These are phyloP conservation scores for Chondrus crispus DNA, from an alignment of 23 red algal species.

Conservation along the genomic window DNA sequence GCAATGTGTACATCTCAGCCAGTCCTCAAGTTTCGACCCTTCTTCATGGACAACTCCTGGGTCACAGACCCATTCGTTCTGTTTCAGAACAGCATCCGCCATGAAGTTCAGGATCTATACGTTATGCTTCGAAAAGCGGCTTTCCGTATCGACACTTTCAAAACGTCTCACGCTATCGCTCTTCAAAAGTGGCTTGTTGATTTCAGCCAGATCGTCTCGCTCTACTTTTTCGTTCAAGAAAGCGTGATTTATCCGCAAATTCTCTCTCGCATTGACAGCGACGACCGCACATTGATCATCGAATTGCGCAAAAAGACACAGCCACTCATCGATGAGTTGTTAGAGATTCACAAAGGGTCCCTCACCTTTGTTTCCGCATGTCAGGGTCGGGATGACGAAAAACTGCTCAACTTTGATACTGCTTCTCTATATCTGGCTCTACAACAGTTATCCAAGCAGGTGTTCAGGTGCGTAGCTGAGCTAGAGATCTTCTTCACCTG, in stretches of 20 bases:
- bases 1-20: background rate
- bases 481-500: slow-evolving; percentile 24
- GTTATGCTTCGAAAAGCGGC: slow-evolving; percentile 16
- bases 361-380: background rate
- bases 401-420: background rate
- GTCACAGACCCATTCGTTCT: slow-evolving; percentile 26
- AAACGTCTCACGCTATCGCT: background rate
- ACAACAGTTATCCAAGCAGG: background rate
- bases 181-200: slow-evolving; percentile 34
- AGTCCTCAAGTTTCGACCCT: background rate
- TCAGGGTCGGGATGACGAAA: background rate
- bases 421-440: background rate
- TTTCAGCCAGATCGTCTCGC: slow-evolving; percentile 4
- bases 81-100: slow-evolving; percentile 31
- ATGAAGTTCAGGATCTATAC: slow-evolving; percentile 11
- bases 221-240: slow-evolving; percentile 12
- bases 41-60: slow-evolving; percentile 19
- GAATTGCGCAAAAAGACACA: background rate
- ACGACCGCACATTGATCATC: background rate
- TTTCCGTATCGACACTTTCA: background rate
- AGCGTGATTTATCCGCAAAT: slow-evolving; percentile 20
- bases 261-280: background rate
- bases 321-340: background rate
- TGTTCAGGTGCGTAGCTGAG: background rate
- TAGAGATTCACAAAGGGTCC: slow-evolving; percentile 29